Evolutionary conservation across 805 yeast genomes (phyloP).

Genomic region (Starmerella apis): DNA sequence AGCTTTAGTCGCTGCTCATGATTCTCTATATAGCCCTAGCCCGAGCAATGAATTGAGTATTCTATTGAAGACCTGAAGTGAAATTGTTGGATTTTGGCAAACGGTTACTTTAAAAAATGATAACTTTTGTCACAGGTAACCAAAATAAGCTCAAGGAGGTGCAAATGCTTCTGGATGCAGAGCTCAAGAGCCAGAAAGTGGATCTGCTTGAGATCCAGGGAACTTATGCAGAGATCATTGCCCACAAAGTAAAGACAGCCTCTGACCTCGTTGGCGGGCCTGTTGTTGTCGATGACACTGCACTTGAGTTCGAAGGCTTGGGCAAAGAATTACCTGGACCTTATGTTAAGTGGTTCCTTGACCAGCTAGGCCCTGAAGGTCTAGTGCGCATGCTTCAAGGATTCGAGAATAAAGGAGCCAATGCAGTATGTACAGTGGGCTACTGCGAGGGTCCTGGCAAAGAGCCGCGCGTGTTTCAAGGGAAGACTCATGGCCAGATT

Average conservation of each 20-base stretch:
- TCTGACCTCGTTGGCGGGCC: slow-evolving; percentile 58
- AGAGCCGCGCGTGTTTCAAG: slow-evolving; percentile 72
- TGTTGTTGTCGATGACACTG: slow-evolving; percentile 91
- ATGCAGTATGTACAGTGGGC: slow-evolving; percentile 87
- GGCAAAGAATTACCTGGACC: slow-evolving; percentile 83
- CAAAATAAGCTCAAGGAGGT: slow-evolving; percentile 81
- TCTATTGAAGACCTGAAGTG: neutral
- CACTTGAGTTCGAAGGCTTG: slow-evolving; percentile 70
- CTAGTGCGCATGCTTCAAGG: slow-evolving; percentile 67
- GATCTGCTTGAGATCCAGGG: slow-evolving; percentile 93
- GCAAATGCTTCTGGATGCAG: slow-evolving; percentile 47
- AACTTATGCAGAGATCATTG: slow-evolving; percentile 66
- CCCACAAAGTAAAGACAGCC: slow-evolving; percentile 68
- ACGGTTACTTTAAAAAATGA: slow-evolving; percentile 21
- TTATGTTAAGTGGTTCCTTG: slow-evolving; percentile 83
- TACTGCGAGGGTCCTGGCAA: slow-evolving; percentile 72
- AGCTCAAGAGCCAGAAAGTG: slow-evolving; percentile 51
- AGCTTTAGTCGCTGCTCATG: no score
- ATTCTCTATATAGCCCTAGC: no score
- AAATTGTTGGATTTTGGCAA: no score
- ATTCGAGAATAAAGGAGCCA: slow-evolving; percentile 74
- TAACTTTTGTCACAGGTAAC: slow-evolving; percentile 80
- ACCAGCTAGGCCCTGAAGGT: slow-evolving; percentile 63
- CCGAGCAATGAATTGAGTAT: no score
- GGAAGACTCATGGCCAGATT: slow-evolving; percentile 68